Conservation (phyloP, 768 basidiomycete species). For the Candolleomyces efflorescens region DNA sequence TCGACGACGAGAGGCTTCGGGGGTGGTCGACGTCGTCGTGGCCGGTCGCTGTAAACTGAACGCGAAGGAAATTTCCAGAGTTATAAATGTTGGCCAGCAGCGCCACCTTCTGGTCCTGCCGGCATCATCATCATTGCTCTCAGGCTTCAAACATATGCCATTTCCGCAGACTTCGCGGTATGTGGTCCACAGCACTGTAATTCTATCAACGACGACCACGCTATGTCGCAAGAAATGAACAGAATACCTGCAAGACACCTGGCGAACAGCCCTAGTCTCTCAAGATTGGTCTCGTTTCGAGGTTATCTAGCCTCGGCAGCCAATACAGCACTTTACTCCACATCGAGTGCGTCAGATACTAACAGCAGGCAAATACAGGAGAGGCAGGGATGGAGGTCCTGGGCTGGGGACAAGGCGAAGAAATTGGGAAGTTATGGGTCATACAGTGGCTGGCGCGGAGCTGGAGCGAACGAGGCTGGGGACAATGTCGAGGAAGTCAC, state of each 20-base stretch:
- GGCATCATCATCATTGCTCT: too few species aligned
- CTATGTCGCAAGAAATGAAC: slow-evolving; percentile 5
- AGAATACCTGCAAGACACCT: background rate
- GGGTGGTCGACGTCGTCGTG: background rate
- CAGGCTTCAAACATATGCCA: too few species aligned
- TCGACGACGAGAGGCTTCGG: background rate
- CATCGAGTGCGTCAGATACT: background rate
- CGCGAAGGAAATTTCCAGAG: too few species aligned
- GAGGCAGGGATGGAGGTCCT: slow-evolving; percentile 10
- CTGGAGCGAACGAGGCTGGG: background rate
- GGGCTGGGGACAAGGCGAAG: slow-evolving; percentile 6
- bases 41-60: too few species aligned
- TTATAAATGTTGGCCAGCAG: too few species aligned
- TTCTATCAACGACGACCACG: background rate
- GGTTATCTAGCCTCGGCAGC: background rate
- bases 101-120: too few species aligned
- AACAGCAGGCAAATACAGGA: background rate
- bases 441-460: background rate
- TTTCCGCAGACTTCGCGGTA: too few species aligned
- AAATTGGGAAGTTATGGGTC: background rate
- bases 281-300: background rate
- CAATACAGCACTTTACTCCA: background rate
- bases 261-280: background rate
- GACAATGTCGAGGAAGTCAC: slow-evolving; percentile 39
- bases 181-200: too few species aligned